Conservation (phyloP, 2,329 filamentous ascomycete genomes). For the Talaromyces sp. region DNA sequence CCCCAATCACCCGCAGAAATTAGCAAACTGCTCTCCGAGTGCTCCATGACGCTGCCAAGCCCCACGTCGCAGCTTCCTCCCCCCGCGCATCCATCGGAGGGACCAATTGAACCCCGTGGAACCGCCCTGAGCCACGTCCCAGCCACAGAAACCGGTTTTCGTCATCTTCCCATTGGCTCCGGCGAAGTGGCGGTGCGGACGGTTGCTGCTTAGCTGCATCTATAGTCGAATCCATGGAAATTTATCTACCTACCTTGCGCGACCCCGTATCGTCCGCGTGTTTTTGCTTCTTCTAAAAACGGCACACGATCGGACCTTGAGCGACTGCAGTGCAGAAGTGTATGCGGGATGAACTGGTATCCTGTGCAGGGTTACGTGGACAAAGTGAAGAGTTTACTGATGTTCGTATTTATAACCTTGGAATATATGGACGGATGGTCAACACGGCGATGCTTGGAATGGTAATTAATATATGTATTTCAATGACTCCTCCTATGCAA, state of each 20-base stretch:
- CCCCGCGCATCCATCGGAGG: background rate
- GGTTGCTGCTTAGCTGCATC: background rate
- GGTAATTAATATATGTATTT: no score
- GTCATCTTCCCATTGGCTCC: slow-evolving; percentile 2
- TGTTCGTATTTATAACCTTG: no score
- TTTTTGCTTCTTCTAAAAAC: background rate
- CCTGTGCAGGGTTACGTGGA: background rate
- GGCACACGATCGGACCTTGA: background rate
- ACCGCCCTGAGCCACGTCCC: slow-evolving; percentile 17
- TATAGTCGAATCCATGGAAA: background rate
- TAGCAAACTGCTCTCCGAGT: slow-evolving; percentile 1
- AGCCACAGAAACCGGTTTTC: slow-evolving; percentile 18
- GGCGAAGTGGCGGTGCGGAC: slow-evolving; percentile 15
- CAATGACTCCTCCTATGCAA: no score
- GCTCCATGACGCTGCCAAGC: slow-evolving; percentile 28
- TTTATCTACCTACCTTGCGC: background rate
- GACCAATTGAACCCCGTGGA: slow-evolving; percentile 6
- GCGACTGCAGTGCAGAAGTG: background rate
- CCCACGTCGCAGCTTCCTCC: background rate
- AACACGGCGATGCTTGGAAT: background rate
- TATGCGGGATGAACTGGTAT: background rate
- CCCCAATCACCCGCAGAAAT: background rate
- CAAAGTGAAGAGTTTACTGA: background rate
- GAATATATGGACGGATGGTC: background rate
- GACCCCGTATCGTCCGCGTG: background rate